Base-by-base conservation (phyloP, 2,329 filamentous ascomycete species). In the Keithomyces neogunnii region DNA sequence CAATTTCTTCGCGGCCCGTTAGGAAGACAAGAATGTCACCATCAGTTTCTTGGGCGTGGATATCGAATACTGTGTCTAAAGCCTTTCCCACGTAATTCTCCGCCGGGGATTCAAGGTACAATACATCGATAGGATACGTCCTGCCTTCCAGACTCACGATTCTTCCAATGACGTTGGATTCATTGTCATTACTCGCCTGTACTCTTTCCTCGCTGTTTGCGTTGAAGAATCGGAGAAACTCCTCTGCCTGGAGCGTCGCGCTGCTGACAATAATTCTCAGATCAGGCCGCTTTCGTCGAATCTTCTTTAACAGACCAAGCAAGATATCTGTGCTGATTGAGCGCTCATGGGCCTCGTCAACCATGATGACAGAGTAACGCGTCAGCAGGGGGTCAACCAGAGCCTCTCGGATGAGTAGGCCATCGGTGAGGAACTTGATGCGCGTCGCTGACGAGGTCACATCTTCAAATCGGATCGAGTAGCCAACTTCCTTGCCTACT, bases 391-490 rank as follows among this genome's bases (percentile, higher is more conserved):
- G 93, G 67, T 99, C 93, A 3, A 96, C 88, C 4, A 99, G 77
- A 31, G 92, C 93, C 69, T 99, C 93, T 61, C 92, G 78, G 49
- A 99, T 82, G 33, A 99, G 77, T 47, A 99, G 75, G 0, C 92
- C 92, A 70, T 99, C 93, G 0, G 92, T 99, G 56, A 97, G 72
- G 63, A 97, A 97, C 66, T 99, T 96, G 71, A 99, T 92, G 49
- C 82, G 82, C 1, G 93, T 99, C 35, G 81, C 77, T 19, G 85
- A 78, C 26, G 90, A 96, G 4, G 91, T 96, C 56, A 88, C 81
- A 76, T 97, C 92, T 65, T 99, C 92, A 62, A 99, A 86, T 19
- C 83, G 81, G 57, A 97, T 96, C 1, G 89, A 95, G 66, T 95
- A 97, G 50, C 93, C 93, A 29, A 92, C 87, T 64, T 95, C 86